phyloP scores from a whole-genome alignment of 2,329 filamentous ascomycete species.

The Colletotrichum sp. region DNA sequence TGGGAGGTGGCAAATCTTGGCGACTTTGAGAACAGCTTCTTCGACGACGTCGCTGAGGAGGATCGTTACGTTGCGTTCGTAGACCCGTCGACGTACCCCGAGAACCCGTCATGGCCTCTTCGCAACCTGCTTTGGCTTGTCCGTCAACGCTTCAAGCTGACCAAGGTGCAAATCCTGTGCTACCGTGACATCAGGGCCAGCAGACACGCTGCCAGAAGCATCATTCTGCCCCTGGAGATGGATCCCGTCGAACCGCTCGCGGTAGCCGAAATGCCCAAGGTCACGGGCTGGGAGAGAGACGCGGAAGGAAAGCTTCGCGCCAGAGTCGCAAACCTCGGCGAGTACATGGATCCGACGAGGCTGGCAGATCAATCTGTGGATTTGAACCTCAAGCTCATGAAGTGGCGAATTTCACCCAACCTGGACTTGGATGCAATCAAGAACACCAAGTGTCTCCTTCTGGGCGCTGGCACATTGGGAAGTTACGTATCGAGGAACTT shows the following conservation, averaged over 20 bases:
- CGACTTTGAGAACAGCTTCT: slow-evolving; percentile 87
- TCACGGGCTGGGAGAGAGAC: slow-evolving; percentile 94
- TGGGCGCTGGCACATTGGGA: slow-evolving; percentile 91
- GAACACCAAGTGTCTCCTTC: slow-evolving; percentile 83
- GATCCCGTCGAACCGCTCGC: slow-evolving; percentile 49
- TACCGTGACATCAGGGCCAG: slow-evolving; percentile 84
- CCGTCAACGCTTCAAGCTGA: slow-evolving; percentile 78
- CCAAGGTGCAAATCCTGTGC: slow-evolving; percentile 82
- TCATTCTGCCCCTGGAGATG: slow-evolving; percentile 73
- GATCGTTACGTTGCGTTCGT: slow-evolving; percentile 87
- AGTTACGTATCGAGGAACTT: slow-evolving; percentile 92
- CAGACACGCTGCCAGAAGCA: slow-evolving; percentile 80
- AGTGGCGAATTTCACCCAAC: slow-evolving; percentile 92
- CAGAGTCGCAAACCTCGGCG: slow-evolving; percentile 80
- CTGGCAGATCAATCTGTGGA: slow-evolving; percentile 95
- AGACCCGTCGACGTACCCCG: slow-evolving; percentile 88
- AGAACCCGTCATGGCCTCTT: slow-evolving; percentile 90
- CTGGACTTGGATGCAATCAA: slow-evolving; percentile 90
- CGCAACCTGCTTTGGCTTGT: slow-evolving; percentile 88
- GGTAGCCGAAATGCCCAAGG: slow-evolving; percentile 74
- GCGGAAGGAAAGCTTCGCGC: slow-evolving; percentile 77
- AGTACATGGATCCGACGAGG: slow-evolving; percentile 89
- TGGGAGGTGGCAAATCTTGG: slow-evolving; percentile 83
- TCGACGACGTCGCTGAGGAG: slow-evolving; percentile 70
- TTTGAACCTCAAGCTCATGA: slow-evolving; percentile 96